phyloP scores from a whole-genome alignment of 495 filamentous ascomycete genomes.

The Penicillium coprophilum region DNA sequence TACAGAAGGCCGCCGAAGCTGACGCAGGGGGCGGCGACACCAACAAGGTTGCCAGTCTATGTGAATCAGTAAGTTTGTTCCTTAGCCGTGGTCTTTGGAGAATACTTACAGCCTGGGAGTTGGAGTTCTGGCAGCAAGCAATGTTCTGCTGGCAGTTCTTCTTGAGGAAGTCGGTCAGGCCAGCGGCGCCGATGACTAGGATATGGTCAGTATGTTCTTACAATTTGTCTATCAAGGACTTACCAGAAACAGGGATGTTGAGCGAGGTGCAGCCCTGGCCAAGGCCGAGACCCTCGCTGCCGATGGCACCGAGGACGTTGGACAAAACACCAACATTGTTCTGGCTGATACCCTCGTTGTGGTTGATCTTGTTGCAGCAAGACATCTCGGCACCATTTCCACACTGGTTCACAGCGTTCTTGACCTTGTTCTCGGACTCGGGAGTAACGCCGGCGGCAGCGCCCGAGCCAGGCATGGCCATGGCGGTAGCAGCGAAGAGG shows the following conservation, averaged over 20 bases:
- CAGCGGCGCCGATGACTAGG: constrained; percentile 29
- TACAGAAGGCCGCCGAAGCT: constrained; percentile 45
- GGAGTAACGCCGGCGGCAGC: constrained; percentile 3
- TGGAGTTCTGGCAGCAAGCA: constrained; percentile 49
- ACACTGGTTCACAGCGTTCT: constrained; percentile 35
- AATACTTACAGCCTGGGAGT: constrained; percentile 28
- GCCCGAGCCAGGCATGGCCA: constrained; percentile 26
- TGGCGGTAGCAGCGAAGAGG: constrained; percentile 33
- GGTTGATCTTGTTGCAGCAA: constrained; percentile 42
- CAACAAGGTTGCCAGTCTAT: constrained; percentile 39
- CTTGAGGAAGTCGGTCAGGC: constrained; percentile 36
- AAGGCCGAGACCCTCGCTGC: constrained; percentile 29
- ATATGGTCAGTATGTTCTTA: constrained; percentile 3
- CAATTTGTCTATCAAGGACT: too few relatives aligned
- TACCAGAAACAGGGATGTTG: constrained; percentile 28
- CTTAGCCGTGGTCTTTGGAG: neutral
- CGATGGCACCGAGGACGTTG: constrained; percentile 26
- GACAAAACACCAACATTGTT: constrained; percentile 24
- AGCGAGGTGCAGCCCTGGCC: constrained; percentile 24
- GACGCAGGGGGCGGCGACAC: constrained; percentile 46
- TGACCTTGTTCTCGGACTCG: constrained; percentile 3
- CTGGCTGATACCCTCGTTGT: constrained; percentile 32
- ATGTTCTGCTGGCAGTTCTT: constrained; percentile 50
- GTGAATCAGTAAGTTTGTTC: neutral
- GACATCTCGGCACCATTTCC: constrained; percentile 41